Evolutionary conservation across 345 rosid genomes (phyloP).

Genomic region (Zanthoxylum bungeanum): DNA sequence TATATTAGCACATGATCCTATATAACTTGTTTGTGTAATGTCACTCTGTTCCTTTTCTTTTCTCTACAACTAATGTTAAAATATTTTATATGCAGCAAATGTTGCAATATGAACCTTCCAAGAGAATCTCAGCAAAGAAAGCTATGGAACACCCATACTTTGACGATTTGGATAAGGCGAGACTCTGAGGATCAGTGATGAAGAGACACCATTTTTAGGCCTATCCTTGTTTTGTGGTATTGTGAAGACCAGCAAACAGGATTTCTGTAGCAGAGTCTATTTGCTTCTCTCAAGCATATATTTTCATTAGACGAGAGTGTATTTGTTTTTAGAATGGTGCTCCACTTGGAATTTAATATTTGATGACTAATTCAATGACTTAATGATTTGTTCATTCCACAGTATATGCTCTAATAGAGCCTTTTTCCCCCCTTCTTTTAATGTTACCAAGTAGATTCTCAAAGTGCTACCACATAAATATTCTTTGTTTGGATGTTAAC

Average conservation of each 20-base stretch:
- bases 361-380: not conserved
- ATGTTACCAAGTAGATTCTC: not conserved
- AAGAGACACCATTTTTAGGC: not conserved
- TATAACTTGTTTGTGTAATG: no score
- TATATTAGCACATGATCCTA: not conserved
- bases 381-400: not conserved
- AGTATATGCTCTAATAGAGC: no score
- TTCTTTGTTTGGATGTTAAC: no score
- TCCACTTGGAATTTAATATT: not conserved
- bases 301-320: no score
- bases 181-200: slow-evolving; percentile 32
- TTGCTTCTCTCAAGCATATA: slow-evolving; percentile 64
- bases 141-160: slow-evolving; percentile 98
- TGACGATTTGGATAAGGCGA: slow-evolving; percentile 57
- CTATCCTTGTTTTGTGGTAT: not conserved
- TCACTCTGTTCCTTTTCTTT: not conserved
- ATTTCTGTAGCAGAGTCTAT: slow-evolving; percentile 1
- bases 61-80: not conserved
- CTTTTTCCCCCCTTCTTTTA: no score
- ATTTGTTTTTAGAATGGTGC: not conserved
- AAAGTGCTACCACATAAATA: not conserved
- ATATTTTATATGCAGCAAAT: slow-evolving; percentile 58
- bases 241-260: not conserved
- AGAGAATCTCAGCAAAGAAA: slow-evolving; percentile 85
- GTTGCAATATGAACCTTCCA: slow-evolving; percentile 85